phyloP scores from a whole-genome alignment of 352 stramenopile genomes.

The Pythium volutum region DNA sequence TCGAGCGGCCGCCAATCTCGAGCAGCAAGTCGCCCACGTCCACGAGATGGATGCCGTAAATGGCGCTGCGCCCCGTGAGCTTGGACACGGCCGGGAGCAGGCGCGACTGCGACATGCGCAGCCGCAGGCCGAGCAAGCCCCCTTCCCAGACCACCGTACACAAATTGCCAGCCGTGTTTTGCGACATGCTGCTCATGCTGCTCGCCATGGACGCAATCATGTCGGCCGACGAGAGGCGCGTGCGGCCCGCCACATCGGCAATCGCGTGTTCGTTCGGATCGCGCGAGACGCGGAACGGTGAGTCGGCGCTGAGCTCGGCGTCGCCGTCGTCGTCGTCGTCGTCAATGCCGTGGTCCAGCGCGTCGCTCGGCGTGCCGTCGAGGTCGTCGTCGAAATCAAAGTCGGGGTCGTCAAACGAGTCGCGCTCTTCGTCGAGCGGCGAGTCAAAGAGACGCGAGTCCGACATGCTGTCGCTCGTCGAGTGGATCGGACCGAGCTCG shows the following conservation, averaged over 20 bases:
- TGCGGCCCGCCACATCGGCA: constrained; percentile 50
- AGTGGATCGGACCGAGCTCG: constrained; percentile 33
- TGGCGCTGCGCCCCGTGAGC: constrained; percentile 81
- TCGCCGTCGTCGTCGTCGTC: constrained; percentile 31
- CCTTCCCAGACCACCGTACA: constrained; percentile 86
- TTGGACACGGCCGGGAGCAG: constrained; percentile 83
- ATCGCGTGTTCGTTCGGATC: constrained; percentile 62
- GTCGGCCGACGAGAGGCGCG: constrained; percentile 68
- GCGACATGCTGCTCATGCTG: constrained; percentile 60
- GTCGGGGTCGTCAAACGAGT: constrained; percentile 66
- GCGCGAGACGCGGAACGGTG: constrained; percentile 24
- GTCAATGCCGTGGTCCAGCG: constrained; percentile 45
- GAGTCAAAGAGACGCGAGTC: constrained; percentile 18
- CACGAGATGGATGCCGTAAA: constrained; percentile 82
- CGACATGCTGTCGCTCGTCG: constrained; percentile 24
- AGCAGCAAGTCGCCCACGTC: constrained; percentile 81
- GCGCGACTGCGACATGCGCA: constrained; percentile 78
- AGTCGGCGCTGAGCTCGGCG: constrained; percentile 23
- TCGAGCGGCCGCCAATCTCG: constrained; percentile 64
- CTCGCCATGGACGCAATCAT: constrained; percentile 63
- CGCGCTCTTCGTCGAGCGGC: constrained; percentile 38
- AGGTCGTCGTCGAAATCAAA: constrained; percentile 44
- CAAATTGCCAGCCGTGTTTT: constrained; percentile 54
- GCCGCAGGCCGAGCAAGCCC: constrained; percentile 63
- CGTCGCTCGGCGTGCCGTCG: constrained; percentile 33